These are phyloP conservation scores for Podospora australis DNA, from an alignment of 495 filamentous ascomycete species.

Conservation along the genomic window DNA sequence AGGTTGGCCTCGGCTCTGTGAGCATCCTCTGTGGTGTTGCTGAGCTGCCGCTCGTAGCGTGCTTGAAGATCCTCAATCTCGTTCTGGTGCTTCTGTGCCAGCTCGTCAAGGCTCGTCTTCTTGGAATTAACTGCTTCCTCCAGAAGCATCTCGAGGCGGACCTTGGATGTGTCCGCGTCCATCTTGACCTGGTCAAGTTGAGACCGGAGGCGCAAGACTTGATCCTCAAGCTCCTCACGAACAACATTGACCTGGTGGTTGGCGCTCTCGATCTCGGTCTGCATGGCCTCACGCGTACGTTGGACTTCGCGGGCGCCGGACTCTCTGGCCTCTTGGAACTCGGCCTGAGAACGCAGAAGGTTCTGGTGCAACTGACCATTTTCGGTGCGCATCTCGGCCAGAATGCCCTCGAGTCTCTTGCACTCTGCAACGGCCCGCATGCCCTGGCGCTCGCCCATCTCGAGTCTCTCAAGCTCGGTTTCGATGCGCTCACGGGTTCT, in stretches of 20 bases:
- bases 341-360: conserved; percentile 67
- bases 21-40: conserved; percentile 64
- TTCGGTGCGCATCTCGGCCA: conserved; percentile 60
- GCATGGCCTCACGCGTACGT: conserved; percentile 67
- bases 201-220: conserved; percentile 57
- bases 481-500: conserved; percentile 73
- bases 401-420: conserved; percentile 57
- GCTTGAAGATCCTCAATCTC: conserved; percentile 58
- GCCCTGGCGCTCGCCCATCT: conserved; percentile 66
- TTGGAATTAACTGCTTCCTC: conserved; percentile 65
- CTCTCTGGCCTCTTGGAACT: conserved; percentile 76
- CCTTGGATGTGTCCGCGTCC: conserved; percentile 67
- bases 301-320: conserved; percentile 69
- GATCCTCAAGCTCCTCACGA: conserved; percentile 67
- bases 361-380: conserved; percentile 58
- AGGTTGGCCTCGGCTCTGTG: conserved; percentile 62
- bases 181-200: conserved; percentile 66
- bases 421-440: conserved; percentile 50
- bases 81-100: conserved; percentile 63
- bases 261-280: conserved; percentile 71
- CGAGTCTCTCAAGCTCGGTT: conserved; percentile 66
- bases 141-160: conserved; percentile 67
- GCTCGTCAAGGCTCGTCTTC: conserved; percentile 59
- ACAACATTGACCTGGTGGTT: conserved; percentile 78
- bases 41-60: conserved; percentile 67